Evolutionary conservation across 2,329 filamentous ascomycete species (phyloP).

Genomic region (Alternaria panax): DNA sequence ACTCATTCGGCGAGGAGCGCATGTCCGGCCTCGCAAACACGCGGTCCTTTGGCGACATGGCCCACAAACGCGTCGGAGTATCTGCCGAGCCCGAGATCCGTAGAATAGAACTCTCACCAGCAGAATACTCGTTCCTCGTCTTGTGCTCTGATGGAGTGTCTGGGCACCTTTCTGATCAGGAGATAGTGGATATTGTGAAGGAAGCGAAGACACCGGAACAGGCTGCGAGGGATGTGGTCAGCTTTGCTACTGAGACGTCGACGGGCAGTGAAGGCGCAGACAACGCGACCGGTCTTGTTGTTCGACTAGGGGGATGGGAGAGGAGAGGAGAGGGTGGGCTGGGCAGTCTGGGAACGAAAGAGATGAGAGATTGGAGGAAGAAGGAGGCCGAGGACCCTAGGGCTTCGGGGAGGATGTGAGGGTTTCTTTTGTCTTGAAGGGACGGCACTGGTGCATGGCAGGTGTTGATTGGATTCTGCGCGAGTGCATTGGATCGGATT

Average conservation of each 20-base stretch:
- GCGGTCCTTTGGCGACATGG: slow-evolving; percentile 91
- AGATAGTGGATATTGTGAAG: slow-evolving; percentile 95
- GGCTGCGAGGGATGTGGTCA: slow-evolving; percentile 78
- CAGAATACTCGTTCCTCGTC: slow-evolving; percentile 88
- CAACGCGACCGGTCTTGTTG: slow-evolving; percentile 70
- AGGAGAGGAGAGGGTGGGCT: slow-evolving; percentile 81
- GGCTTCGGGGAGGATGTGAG: slow-evolving; percentile 67
- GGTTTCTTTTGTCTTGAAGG: background rate
- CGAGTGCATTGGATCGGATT: background rate
- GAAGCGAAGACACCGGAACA: slow-evolving; percentile 91
- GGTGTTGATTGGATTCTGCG: background rate
- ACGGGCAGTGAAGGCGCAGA: slow-evolving; percentile 59
- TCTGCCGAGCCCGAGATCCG: slow-evolving; percentile 91
- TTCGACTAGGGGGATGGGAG: slow-evolving; percentile 71
- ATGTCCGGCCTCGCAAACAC: slow-evolving; percentile 94
- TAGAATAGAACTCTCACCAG: slow-evolving; percentile 78
- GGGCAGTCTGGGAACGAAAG: slow-evolving; percentile 89
- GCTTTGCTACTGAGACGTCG: slow-evolving; percentile 86
- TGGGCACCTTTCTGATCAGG: slow-evolving; percentile 86
- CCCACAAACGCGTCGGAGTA: slow-evolving; percentile 89
- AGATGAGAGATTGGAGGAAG: slow-evolving; percentile 83
- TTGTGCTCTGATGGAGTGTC: slow-evolving; percentile 89
- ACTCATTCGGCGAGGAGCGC: slow-evolving; percentile 96
- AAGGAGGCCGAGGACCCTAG: slow-evolving; percentile 84
- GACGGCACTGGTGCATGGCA: background rate